These are phyloP conservation scores for Penicillium paxilli DNA, from an alignment of 495 filamentous ascomycete species.

Conservation along the genomic window DNA sequence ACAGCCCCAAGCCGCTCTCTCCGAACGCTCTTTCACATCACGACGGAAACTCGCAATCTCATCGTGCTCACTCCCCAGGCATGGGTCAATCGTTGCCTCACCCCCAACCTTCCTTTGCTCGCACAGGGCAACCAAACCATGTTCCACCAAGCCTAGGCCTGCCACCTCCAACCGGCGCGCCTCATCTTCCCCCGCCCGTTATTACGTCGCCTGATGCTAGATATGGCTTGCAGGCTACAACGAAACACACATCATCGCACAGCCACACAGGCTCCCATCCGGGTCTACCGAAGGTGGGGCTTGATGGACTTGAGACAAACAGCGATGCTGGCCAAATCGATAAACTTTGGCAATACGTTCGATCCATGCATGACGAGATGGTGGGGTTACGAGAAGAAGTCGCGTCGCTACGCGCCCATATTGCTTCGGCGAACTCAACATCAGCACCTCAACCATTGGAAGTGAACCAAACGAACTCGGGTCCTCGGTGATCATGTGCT, in stretches of 20 bases:
- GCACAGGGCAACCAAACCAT: slow-evolving; percentile 40
- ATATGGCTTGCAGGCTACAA: slow-evolving; percentile 37
- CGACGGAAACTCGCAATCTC: slow-evolving; percentile 51
- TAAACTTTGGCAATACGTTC: slow-evolving; percentile 49
- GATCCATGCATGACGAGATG: slow-evolving; percentile 44
- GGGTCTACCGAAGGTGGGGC: slow-evolving; percentile 30
- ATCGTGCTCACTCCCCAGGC: slow-evolving; percentile 68
- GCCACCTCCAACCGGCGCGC: slow-evolving; percentile 39
- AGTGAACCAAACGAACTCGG: slow-evolving; percentile 24
- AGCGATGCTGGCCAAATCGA: slow-evolving; percentile 31
- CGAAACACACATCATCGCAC: slow-evolving; percentile 36
- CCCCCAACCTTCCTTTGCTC: slow-evolving; percentile 65
- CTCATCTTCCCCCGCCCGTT: slow-evolving; percentile 55
- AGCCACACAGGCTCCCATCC: slow-evolving; percentile 43
- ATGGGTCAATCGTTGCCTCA: slow-evolving; percentile 59
- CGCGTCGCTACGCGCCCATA: slow-evolving; percentile 37
- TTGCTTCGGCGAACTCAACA: slow-evolving; percentile 34
- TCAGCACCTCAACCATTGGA: slow-evolving; percentile 21
- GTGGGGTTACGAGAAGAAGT: slow-evolving; percentile 40
- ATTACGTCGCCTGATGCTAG: slow-evolving; percentile 48
- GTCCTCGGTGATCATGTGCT: slow-evolving; percentile 16
- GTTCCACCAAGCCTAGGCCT: slow-evolving; percentile 31
- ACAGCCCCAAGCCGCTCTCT: slow-evolving; percentile 85
- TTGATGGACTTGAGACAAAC: slow-evolving; percentile 26
- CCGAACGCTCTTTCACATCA: slow-evolving; percentile 65